Base-by-base conservation (phyloP, 768 basidiomycete species). In the Stropharia rugosoannulata region DNA sequence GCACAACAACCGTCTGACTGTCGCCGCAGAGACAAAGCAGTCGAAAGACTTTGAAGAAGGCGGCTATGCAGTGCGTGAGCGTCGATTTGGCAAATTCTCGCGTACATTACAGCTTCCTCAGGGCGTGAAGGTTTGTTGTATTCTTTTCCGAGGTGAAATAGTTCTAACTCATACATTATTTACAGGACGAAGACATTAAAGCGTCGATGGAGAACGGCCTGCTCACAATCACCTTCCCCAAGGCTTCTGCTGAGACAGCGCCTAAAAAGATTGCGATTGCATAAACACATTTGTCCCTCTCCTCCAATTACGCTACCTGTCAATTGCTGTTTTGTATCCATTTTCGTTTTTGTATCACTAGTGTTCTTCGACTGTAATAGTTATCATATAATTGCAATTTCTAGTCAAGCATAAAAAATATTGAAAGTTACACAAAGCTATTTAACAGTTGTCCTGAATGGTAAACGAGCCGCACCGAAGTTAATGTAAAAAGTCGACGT, bases 61-160 rank as follows among this genome's bases (percentile, higher is more conserved):
- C 4, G 73, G 73, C 11, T 79, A 71, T 51, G 73, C 76, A 4
- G 70, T 82, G 38, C 73, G 75, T 54, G 84, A 86, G 68, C 71
- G 85, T 36, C 71, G 73, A 49, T 79, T 68, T 56, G 81, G 82
- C 37, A 69, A 64, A 22, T 74, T 80, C 58, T 62, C 72, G 19
- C 69, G 82, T 48, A 74, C 75, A n/a, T 61, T 85, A 44, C 73
- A 75, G 50, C 77, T 85, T 11, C 82, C 82, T 45, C 72, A 69
- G 15, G 76, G 77, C 43, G 81, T 83, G 45, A 80, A 78, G 73
- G 84, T 81, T 55, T 48, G 68, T 35, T 22, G 8, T 29, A 13
- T 77, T 71, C 27, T 12, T 13, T 13, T 18, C 18, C 46, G 22
- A 67, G 50, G 15, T 50, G 22, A 7, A 15, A 22, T 36, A 44